phyloP scores from a whole-genome alignment of 2,329 filamentous ascomycete species.

The Byssochlamys sp. region DNA sequence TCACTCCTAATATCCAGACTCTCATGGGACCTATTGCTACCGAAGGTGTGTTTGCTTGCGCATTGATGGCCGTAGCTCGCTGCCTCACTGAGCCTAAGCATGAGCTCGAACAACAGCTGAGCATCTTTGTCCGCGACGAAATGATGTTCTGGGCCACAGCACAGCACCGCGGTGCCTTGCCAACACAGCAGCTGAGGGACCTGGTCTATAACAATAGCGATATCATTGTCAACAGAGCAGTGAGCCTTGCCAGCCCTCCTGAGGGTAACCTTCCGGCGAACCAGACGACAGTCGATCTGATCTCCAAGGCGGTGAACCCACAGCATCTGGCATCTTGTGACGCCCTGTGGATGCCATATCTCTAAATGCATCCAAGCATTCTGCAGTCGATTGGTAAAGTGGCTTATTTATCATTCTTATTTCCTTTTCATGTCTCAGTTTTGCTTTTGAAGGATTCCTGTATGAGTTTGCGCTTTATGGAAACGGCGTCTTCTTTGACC shows the following conservation, averaged over 20 bases:
- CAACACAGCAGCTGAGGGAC: constrained; percentile 63
- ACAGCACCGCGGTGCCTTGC: constrained; percentile 56
- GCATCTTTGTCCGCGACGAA: constrained; percentile 91
- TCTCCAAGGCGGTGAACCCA: constrained; percentile 87
- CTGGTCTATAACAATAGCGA: constrained; percentile 80
- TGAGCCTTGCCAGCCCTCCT: constrained; percentile 69
- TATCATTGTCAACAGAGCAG: constrained; percentile 79
- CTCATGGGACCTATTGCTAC: constrained; percentile 92
- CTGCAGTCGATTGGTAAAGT: neutral
- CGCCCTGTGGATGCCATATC: constrained; percentile 92
- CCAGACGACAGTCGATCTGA: constrained; percentile 90
- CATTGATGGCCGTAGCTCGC: constrained; percentile 90
- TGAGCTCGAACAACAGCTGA: constrained; percentile 90
- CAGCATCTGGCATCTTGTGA: constrained; percentile 80
- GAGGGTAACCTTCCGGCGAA: constrained; percentile 77
- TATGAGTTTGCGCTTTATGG: constrained; percentile 7
- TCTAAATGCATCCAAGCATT: constrained; percentile 43
- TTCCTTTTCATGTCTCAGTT: constrained; percentile 6
- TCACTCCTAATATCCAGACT: constrained; percentile 91
- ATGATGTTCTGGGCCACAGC: constrained; percentile 95
- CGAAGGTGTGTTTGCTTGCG: constrained; percentile 90
- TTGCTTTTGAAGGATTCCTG: constrained; percentile 9
- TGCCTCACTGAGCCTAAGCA: constrained; percentile 72
- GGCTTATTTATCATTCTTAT: neutral
- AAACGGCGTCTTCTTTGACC: constrained; percentile 12